Percentiles rank a stretch among this genome's conserved stretches.
phyloP scores from a whole-genome alignment of 2,329 filamentous ascomycete genomes.

The Capronia coronata region DNA sequence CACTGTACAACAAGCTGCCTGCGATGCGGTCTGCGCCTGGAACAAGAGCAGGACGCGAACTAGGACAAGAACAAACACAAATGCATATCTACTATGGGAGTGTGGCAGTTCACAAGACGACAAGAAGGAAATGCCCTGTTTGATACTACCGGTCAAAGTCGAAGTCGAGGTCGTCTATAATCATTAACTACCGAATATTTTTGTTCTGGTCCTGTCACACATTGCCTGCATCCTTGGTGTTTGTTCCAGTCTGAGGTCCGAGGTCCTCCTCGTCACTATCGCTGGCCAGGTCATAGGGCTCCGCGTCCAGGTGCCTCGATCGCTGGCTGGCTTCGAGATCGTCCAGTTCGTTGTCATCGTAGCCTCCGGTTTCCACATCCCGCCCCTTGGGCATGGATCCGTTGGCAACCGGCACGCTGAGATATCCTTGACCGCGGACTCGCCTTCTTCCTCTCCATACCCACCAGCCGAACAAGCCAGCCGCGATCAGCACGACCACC shows the following conservation, averaged over 20 bases:
- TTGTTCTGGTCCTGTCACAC: neutral
- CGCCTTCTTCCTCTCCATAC: constrained; percentile 52
- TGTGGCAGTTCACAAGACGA: no score
- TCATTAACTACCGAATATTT: constrained; percentile 1
- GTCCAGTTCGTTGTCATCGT: constrained; percentile 57
- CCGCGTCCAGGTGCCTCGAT: constrained; percentile 31
- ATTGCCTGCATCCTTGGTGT: constrained; percentile 7
- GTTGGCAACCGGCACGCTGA: constrained; percentile 28
- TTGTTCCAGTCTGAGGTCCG: neutral
- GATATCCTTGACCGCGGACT: constrained; percentile 41
- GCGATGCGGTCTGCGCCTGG: no score
- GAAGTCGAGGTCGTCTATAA: neutral
- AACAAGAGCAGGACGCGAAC: no score
- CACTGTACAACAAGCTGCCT: no score
- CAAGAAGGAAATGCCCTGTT: no score
- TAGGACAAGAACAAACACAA: no score
- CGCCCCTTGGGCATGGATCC: constrained; percentile 35
- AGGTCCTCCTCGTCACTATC: constrained; percentile 38
- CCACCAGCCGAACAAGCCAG: constrained; percentile 66
- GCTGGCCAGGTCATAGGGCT: constrained; percentile 45
- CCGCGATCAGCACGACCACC: constrained; percentile 70
- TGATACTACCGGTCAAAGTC: neutral
- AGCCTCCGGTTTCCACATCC: constrained; percentile 57
- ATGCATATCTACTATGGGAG: no score
- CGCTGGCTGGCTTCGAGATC: constrained; percentile 37